These are phyloP conservation scores for Claviceps monticola DNA, from an alignment of 2,329 filamentous ascomycete species.

Conservation along the genomic window DNA sequence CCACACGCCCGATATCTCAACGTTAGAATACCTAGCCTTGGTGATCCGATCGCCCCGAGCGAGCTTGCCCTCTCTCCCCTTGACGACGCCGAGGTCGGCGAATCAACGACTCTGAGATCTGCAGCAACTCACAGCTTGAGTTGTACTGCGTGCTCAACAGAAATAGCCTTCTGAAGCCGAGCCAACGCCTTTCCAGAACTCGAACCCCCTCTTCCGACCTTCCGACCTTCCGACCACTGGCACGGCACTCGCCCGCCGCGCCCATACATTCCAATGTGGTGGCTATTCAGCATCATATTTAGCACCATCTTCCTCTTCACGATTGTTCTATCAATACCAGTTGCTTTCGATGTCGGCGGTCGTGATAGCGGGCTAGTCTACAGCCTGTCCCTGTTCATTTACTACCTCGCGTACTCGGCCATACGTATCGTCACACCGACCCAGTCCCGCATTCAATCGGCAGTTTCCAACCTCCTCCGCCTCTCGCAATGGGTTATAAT, in stretches of 20 bases:
- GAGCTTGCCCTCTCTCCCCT: not conserved
- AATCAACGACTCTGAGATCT: not conserved
- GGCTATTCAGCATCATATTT: slow-evolving; percentile 65
- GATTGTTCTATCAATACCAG: slow-evolving; percentile 88
- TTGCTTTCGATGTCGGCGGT: slow-evolving; percentile 95
- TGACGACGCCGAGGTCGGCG: not conserved
- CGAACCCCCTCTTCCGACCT: not conserved
- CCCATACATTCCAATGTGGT: slow-evolving; percentile 51
- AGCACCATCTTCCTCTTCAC: slow-evolving; percentile 77
- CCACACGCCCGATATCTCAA: not conserved
- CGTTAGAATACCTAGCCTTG: not conserved
- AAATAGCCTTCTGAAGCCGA: not conserved
- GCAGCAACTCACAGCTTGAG: not conserved
- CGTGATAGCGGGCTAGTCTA: slow-evolving; percentile 88
- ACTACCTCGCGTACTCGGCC: slow-evolving; percentile 80
- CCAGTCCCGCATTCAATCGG: slow-evolving; percentile 58
- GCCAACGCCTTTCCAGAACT: not conserved
- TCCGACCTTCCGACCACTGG: slow-evolving; percentile 2
- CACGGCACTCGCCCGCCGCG: slow-evolving; percentile 13
- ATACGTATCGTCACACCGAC: slow-evolving; percentile 72
- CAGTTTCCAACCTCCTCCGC: slow-evolving; percentile 54
- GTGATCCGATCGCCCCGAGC: not conserved
- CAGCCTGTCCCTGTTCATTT: slow-evolving; percentile 74
- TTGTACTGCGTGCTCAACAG: not conserved
- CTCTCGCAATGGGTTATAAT: slow-evolving; percentile 78